Base-by-base conservation (phyloP, 345 rosid species). In the Gossypioides kirkii region DNA sequence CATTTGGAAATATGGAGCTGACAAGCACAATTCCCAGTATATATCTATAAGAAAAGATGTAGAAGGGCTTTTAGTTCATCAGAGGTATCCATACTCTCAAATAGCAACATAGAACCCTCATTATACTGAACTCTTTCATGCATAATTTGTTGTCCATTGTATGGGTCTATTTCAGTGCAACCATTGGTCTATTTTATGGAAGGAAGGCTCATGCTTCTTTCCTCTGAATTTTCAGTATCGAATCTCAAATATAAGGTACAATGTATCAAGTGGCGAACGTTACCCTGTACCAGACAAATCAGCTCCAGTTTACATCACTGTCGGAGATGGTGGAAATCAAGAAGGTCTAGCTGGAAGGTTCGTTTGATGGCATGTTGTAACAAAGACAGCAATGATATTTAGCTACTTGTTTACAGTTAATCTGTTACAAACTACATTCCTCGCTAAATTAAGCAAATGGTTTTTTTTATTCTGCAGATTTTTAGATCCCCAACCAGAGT, bases 251-350 rank as follows among this genome's bases (percentile, higher is more conserved):
- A 63, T 92, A 83, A 81, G 79, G 69, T 90, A 88, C 80, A 86
- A 92, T 64, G 78, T 90, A 54, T 87, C 98, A 59, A 87, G 87
- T 65, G 92, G 97, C 22, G 84, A 84, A 36, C 61, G 79, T 46
- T 87, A 68, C 75, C 98, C 98, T 1, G 61, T 86, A 64, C 82
- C 91, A 16, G 94, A 95, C 76, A 82, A 93, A 73, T 92, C 88
- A 46, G 97, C 97, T 64, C 98, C 99, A 0, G 85, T 95, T 69
- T 93, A 93, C 83, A 84, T 91, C n/a, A 95, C 93, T 9, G 93
- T 93, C 59, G 97, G 99, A 75, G 98, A 94, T 72, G 97, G 98
- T 62, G 98, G 98, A 77, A 94, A 94, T 79, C 97, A 90, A 83
- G 64, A 60, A 60, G 64, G 64, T 60, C 42, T 60, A 60, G 64